Conservation (phyloP, 2,329 filamentous ascomycete genomes). For the Penicillium brasilianum region DNA sequence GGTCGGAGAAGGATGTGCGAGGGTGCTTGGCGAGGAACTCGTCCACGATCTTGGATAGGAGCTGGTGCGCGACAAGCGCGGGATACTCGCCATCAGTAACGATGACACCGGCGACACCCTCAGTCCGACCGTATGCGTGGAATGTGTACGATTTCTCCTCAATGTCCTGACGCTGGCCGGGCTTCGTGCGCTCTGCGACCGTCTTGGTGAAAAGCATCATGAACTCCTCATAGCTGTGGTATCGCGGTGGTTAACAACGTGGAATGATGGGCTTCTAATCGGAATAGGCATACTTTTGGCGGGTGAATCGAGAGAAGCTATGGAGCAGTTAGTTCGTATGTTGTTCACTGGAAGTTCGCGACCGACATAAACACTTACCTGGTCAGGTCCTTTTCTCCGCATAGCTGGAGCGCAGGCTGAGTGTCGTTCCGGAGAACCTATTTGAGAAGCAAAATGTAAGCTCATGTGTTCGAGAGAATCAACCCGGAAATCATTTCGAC, state of each 20-base stretch:
- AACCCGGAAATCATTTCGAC: constrained; percentile 1
- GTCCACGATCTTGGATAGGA: constrained; percentile 84
- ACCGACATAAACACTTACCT: constrained; percentile 35
- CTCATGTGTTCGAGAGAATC: not conserved
- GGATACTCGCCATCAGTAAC: constrained; percentile 79
- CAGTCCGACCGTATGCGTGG: constrained; percentile 73
- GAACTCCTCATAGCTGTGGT: constrained; percentile 64
- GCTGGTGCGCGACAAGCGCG: constrained; percentile 78
- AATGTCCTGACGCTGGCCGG: constrained; percentile 83
- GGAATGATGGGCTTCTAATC: constrained; percentile 9
- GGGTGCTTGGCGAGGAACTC: constrained; percentile 83
- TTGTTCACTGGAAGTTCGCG: not conserved
- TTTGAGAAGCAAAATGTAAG: not conserved
- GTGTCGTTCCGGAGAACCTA: constrained; percentile 81
- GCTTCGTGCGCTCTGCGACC: constrained; percentile 80
- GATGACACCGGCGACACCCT: constrained; percentile 76
- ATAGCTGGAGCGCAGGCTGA: constrained; percentile 77
- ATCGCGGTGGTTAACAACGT: constrained; percentile 13
- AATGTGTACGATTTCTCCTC: constrained; percentile 63
- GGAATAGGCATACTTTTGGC: constrained; percentile 61
- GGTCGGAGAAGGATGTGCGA: constrained; percentile 66
- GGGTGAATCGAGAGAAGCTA: constrained; percentile 77
- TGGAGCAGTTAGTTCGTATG: constrained; percentile 14
- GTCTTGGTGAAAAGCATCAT: constrained; percentile 87
- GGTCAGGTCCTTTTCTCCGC: constrained; percentile 75